Conservation (phyloP, 768 basidiomycete species). For the Auriscalpium vulgare region DNA sequence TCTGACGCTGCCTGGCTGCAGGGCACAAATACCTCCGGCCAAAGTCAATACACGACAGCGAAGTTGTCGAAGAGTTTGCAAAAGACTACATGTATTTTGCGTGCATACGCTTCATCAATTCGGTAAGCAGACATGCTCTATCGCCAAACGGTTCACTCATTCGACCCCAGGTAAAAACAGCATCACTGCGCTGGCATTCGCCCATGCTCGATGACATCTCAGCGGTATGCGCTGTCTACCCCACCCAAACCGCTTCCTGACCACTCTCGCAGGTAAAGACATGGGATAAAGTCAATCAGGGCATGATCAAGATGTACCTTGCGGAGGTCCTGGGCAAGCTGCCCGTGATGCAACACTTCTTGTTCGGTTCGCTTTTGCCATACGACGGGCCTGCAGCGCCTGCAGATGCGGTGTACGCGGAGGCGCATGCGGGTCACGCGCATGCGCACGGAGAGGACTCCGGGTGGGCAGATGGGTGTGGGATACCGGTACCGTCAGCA, state of each 20-base stretch:
- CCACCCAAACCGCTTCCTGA: background rate
- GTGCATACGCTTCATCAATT: slow-evolving; percentile 94
- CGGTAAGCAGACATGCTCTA: slow-evolving; percentile 37
- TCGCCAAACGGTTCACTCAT: background rate
- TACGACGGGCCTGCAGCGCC: slow-evolving; percentile 55
- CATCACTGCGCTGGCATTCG: slow-evolving; percentile 94
- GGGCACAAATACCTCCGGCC: slow-evolving; percentile 84
- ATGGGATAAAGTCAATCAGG: slow-evolving; percentile 94
- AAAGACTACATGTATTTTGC: slow-evolving; percentile 96
- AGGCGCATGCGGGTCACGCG: slow-evolving; percentile 41
- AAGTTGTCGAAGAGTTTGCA: slow-evolving; percentile 87
- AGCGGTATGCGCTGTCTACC: slow-evolving; percentile 36
- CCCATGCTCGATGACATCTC: slow-evolving; percentile 99
- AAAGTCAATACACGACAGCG: slow-evolving; percentile 85
- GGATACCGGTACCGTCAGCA: slow-evolving; percentile 76
- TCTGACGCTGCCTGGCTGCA: background rate
- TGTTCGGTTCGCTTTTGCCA: slow-evolving; percentile 76
- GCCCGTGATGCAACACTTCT: slow-evolving; percentile 93
- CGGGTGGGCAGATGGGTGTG: slow-evolving; percentile 89
- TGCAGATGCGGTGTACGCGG: slow-evolving; percentile 16
- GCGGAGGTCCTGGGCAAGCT: slow-evolving; percentile 94
- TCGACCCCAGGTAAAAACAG: slow-evolving; percentile 74
- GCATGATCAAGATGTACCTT: slow-evolving; percentile 97
- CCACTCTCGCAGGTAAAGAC: slow-evolving; percentile 52
- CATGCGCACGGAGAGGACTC: slow-evolving; percentile 41